phyloP scores from a whole-genome alignment of 495 filamentous ascomycete species.

The Trichoderma virens region DNA sequence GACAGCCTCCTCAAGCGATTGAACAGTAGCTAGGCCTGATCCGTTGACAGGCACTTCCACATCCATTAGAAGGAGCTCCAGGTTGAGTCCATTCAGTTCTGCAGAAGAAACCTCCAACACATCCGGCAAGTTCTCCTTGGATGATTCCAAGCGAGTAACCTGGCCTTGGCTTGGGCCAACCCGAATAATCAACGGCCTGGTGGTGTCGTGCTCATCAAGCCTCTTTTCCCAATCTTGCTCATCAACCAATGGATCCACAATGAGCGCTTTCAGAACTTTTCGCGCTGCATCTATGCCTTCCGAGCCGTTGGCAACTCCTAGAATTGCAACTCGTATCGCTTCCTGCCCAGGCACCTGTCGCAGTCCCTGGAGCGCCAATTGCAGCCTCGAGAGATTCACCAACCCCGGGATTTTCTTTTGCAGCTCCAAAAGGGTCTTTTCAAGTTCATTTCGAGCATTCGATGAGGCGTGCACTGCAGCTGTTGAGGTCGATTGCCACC shows the following conservation, averaged over 20 bases:
- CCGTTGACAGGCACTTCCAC: constrained; percentile 23
- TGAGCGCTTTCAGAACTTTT: constrained; percentile 58
- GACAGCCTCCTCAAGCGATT: constrained; percentile 45
- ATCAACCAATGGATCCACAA: constrained; percentile 67
- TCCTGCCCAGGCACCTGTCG: constrained; percentile 51
- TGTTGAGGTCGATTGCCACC: constrained; percentile 10
- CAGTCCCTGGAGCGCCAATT: constrained; percentile 71
- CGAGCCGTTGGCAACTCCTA: constrained; percentile 33
- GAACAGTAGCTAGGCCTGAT: constrained; percentile 21
- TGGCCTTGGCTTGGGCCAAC: constrained; percentile 19
- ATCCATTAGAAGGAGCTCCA: constrained; percentile 72
- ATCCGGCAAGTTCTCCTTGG: constrained; percentile 1
- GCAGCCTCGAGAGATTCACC: constrained; percentile 67
- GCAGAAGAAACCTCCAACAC: constrained; percentile 52
- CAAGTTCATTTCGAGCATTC: constrained; percentile 42
- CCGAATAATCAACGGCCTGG: constrained; percentile 38
- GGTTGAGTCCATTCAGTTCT: constrained; percentile 54
- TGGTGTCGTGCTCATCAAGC: constrained; percentile 41
- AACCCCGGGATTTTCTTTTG: constrained; percentile 54
- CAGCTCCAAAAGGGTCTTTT: constrained; percentile 53
- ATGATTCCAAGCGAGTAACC: background rate
- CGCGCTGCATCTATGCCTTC: constrained; percentile 25
- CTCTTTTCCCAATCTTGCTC: constrained; percentile 64
- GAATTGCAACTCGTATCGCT: constrained; percentile 62
- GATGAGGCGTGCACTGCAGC: background rate